A percentile compares a stretch with the other conserved stretches of the same genome.
phyloP scores from a whole-genome alignment of 1,284 basidiomycete genomes.

The Leccinum pallidistipes region DNA sequence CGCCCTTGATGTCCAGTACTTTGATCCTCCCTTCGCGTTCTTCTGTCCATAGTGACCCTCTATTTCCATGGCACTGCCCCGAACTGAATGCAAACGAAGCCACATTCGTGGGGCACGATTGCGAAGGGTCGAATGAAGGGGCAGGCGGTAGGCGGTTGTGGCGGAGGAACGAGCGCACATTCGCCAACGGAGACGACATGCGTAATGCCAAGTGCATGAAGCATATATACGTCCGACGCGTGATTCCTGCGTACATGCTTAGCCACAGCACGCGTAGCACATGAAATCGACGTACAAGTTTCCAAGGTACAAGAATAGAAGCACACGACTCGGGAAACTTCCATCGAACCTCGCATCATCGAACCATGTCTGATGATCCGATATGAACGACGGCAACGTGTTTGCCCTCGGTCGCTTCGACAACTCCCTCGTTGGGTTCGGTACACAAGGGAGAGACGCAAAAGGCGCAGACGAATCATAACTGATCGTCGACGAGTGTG shows the following conservation, averaged over 20 bases:
- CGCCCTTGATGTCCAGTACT: background rate
- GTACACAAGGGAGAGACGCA: background rate
- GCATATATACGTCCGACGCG: background rate
- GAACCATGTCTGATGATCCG: slow-evolving; percentile 1
- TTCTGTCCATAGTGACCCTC: background rate
- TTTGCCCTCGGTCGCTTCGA: background rate
- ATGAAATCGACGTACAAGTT: background rate
- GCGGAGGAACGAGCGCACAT: background rate
- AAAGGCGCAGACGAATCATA: background rate
- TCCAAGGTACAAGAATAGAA: slow-evolving; percentile 1
- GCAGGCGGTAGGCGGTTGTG: background rate
- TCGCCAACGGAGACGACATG: background rate
- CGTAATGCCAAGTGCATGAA: background rate
- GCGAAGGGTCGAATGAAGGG: background rate
- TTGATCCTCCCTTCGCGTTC: background rate
- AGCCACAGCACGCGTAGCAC: background rate
- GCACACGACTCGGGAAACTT: slow-evolving; percentile 1
- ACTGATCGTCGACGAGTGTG: background rate
- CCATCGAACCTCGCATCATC: slow-evolving; percentile 1
- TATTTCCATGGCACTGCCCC: background rate
- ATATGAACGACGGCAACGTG: background rate
- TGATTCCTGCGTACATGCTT: background rate
- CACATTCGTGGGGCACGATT: background rate
- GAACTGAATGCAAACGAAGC: background rate
- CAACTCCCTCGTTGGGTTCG: background rate